phyloP scores from a whole-genome alignment of 2,329 filamentous ascomycete species.

The Cercospora sesami region DNA sequence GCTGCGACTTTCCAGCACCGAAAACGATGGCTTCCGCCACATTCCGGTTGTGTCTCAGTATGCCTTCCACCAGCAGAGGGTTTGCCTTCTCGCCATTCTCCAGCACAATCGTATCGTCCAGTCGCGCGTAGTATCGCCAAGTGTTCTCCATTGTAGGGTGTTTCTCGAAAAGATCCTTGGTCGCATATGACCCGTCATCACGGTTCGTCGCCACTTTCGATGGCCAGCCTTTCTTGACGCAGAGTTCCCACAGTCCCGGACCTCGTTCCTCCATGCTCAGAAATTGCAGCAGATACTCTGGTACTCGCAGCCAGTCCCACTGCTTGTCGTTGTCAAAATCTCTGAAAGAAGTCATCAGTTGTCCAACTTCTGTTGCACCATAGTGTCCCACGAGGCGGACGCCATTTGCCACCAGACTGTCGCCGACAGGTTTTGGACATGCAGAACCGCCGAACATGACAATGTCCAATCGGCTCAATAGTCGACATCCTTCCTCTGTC shows the following conservation, averaged over 20 bases:
- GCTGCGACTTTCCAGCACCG: constrained; percentile 54
- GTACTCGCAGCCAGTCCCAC: constrained; percentile 59
- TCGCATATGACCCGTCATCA: constrained; percentile 44
- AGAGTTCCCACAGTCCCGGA: constrained; percentile 42
- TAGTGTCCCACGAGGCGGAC: constrained; percentile 41
- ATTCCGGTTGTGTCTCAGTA: constrained; percentile 53
- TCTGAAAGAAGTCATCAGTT: constrained; percentile 62
- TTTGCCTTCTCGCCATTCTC: constrained; percentile 55
- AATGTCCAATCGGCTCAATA: constrained; percentile 32
- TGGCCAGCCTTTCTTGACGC: constrained; percentile 38
- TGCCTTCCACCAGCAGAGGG: constrained; percentile 54
- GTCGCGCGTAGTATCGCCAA: constrained; percentile 51
- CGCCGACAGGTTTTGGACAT: constrained; percentile 40
- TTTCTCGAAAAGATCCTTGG: constrained; percentile 31
- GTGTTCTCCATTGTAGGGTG: constrained; percentile 45
- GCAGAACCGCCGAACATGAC: constrained; percentile 39
- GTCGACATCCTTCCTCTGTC: constrained; percentile 50
- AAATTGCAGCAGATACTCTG: constrained; percentile 24
- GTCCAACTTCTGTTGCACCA: constrained; percentile 59
- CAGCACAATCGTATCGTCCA: constrained; percentile 51
- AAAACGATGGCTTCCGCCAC: constrained; percentile 61
- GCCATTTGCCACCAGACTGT: constrained; percentile 36
- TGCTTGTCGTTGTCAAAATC: constrained; percentile 51
- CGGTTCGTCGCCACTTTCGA: constrained; percentile 45
- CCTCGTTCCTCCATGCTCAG: constrained; percentile 36